Percentiles rank a stretch among this genome's conserved stretches.
phyloP scores from a whole-genome alignment of 2,329 filamentous ascomycete species.

The Pseudodiploospora longispora region DNA sequence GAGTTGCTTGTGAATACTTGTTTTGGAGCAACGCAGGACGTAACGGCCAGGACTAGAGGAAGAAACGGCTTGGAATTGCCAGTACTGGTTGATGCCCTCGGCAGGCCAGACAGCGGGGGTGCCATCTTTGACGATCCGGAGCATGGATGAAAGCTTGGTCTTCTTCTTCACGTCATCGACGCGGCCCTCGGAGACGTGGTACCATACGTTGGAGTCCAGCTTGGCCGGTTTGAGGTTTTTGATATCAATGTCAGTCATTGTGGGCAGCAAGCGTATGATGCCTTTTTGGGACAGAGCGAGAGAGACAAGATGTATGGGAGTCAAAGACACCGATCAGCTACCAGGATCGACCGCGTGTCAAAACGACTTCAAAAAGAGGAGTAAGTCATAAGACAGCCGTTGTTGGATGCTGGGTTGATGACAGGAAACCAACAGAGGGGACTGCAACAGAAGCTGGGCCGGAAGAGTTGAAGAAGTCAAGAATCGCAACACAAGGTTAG shows the following conservation, averaged over 20 bases:
- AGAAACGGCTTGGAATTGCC: conserved; percentile 22
- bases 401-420: no score
- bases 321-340: no score
- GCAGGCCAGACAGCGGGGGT: conserved; percentile 15
- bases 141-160: conserved; percentile 12
- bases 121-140: conserved; percentile 13
- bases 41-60: conserved; percentile 20
- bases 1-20: conserved; percentile 21
- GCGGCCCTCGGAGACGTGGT: conserved; percentile 25
- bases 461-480: no score
- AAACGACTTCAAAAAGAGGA: no score
- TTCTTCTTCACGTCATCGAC: conserved; percentile 19
- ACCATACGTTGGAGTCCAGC: conserved; percentile 28
- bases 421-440: no score
- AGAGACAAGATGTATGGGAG: no score
- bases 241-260: conserved; percentile 1
- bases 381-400: no score
- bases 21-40: conserved; percentile 20
- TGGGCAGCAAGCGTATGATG: not conserved
- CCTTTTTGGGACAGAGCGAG: no score
- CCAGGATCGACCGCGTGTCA: no score
- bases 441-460: no score
- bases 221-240: conserved; percentile 14
- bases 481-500: no score
- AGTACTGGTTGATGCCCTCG: conserved; percentile 10